Percentiles rank a stretch among this genome's conserved stretches.
phyloP scores from a whole-genome alignment of 2,329 filamentous ascomycete genomes.

The Sarocladiaceae sp. region DNA sequence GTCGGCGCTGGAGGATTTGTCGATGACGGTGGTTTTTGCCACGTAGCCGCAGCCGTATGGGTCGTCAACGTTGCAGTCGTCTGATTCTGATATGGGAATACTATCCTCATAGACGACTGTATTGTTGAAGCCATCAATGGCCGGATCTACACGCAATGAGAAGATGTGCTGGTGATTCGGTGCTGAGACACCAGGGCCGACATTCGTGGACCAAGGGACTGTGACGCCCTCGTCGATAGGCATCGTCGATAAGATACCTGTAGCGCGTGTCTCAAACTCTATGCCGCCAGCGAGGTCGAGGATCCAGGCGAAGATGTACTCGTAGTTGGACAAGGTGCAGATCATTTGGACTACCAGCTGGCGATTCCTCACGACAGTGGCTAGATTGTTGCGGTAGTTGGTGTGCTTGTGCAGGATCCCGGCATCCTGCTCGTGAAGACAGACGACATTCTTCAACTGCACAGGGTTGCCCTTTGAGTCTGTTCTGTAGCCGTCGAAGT shows the following conservation, averaged over 20 bases:
- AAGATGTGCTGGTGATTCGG: constrained; percentile 69
- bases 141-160: constrained; percentile 60
- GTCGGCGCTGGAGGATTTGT: too few species aligned
- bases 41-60: too few species aligned
- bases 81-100: constrained; percentile 35
- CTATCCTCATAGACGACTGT: constrained; percentile 40
- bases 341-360: constrained; percentile 58
- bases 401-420: constrained; percentile 62
- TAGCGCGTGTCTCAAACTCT: constrained; percentile 29
- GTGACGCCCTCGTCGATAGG: constrained; percentile 47
- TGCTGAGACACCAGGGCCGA: constrained; percentile 57
- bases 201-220: constrained; percentile 55
- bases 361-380: constrained; percentile 50
- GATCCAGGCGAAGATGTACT: constrained; percentile 38
- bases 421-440: constrained; percentile 31
- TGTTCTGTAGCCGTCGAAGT: constrained; percentile 29
- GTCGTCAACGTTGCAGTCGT: too few species aligned
- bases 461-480: constrained; percentile 25
- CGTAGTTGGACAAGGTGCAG: constrained; percentile 60
- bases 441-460: constrained; percentile 29
- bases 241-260: constrained; percentile 38
- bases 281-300: constrained; percentile 49
- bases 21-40: too few species aligned
- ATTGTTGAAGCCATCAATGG: constrained; percentile 56
- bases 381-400: constrained; percentile 53